Base-by-base conservation (phyloP, 2,329 filamentous ascomycete species). In the Pseudocercospora eumusae region DNA sequence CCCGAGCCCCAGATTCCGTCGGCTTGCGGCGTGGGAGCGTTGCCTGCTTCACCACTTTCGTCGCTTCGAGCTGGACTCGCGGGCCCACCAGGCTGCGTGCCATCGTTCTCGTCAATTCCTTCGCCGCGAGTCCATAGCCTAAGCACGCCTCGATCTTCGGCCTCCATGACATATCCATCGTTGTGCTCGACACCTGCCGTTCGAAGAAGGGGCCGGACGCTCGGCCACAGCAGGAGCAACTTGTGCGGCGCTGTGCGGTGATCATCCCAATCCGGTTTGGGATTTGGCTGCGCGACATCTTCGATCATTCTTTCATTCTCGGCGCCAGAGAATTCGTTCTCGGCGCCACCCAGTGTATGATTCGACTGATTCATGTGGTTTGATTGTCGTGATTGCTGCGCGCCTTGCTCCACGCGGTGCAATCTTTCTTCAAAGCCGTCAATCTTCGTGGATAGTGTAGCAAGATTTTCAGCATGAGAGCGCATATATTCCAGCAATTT, bases 191-290 rank as follows among this genome's bases (percentile, higher is more conserved):
- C 67, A 18, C 68, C 58, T n/a, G 69, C 67, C 36, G 64, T 61
- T 49, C 63, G 52, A n/a, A 75, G 65, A 63, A 77, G 67, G 67
- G 76, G 62, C 70, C 74, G 52, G 64, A 70, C 80, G 68, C 61
- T 76, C 59, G 33, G 91, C 86, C 72, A 97, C 73, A 64, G 82
- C 78, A 72, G 81, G 77, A 98, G 79, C 18, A 98, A 80, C 65
- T 92, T 85, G 56, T 95, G 91, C 0, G 92, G 92, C n/a, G 92
- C 86, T 0, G 93, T 97, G 0, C 91, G 96, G 72, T 98, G 93
- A 68, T 96, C 91, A 27, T 88, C 85, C 0, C 92, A 90, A 60
- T 96, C 90, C 1, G 89, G 85, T 13, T 90, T 84, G 55, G 0
- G 83, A 13, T 21, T 31, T 44, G 33, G 13, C 42, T 44, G 52